phyloP scores from a whole-genome alignment of 495 filamentous ascomycete species.

The Trichoderma asperelloides region DNA sequence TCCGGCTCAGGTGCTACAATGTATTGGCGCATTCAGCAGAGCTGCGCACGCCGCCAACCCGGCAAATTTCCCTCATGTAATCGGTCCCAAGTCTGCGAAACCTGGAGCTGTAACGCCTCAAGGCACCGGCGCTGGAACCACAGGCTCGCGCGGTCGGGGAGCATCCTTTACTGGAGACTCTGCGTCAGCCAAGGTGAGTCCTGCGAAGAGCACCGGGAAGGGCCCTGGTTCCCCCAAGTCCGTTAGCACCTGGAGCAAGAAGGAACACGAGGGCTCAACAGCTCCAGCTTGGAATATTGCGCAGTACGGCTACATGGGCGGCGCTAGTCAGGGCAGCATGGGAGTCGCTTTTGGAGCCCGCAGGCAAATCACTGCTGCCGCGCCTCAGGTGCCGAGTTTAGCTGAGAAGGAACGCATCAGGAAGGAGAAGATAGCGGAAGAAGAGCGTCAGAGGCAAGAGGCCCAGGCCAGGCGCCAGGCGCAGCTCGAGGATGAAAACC shows the following conservation, averaged over 20 bases:
- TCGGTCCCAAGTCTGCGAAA: conserved; percentile 60
- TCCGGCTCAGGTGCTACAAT: conserved; percentile 92
- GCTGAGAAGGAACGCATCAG: conserved; percentile 45
- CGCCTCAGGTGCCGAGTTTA: conserved; percentile 67
- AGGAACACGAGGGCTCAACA: conserved; percentile 67
- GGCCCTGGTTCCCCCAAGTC: conserved; percentile 34
- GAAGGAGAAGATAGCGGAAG: conserved; percentile 43
- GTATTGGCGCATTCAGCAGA: conserved; percentile 83
- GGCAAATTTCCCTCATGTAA: conserved; percentile 56
- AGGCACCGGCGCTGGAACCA: conserved; percentile 49
- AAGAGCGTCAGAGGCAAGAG: conserved; percentile 50
- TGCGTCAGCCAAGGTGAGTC: conserved; percentile 52
- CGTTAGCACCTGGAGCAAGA: conserved; percentile 88
- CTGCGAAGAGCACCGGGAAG: conserved; percentile 51
- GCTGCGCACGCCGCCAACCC: conserved; percentile 74
- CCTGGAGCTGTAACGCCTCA: conserved; percentile 57
- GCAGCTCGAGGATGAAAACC: conserved; percentile 58
- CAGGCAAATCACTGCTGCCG: conserved; percentile 81
- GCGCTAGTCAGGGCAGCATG: conserved; percentile 90
- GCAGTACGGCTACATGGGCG: conserved; percentile 98
- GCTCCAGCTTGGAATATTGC: conserved; percentile 96
- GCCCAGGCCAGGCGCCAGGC: conserved; percentile 37
- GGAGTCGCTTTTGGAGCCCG: conserved; percentile 86
- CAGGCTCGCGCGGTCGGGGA: conserved; percentile 47
- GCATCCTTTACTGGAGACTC: conserved; percentile 60